A percentile compares a stretch with the other conserved stretches of the same genome.
phyloP scores from a whole-genome alignment of 2,329 filamentous ascomycete species.

The Penicillium capsulatum region DNA sequence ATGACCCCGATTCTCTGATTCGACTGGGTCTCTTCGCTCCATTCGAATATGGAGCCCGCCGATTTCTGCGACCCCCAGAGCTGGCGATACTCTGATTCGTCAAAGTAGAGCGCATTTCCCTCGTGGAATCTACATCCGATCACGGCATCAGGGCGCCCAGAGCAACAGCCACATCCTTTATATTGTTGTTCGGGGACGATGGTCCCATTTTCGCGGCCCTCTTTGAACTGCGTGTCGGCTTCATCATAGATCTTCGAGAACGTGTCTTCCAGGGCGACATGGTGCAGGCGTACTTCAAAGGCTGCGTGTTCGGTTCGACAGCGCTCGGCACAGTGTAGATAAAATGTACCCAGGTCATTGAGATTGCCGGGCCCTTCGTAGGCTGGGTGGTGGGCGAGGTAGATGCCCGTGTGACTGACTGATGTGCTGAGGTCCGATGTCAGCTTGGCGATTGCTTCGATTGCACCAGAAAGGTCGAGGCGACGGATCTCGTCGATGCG shows the following conservation, averaged over 20 bases:
- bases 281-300: conserved; percentile 15
- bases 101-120: conserved; percentile 15
- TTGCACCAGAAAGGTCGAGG: conserved; percentile 8
- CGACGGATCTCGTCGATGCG: conserved; percentile 12
- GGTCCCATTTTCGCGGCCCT: conserved; percentile 6
- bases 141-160: conserved; percentile 15
- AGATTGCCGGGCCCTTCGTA: conserved; percentile 14
- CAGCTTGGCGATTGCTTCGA: conserved; percentile 12
- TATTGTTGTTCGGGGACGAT: conserved; percentile 3
- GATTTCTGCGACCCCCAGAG: conserved; percentile 14
- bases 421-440: conserved; percentile 11
- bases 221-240: not conserved
- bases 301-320: conserved; percentile 18
- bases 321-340: conserved; percentile 6
- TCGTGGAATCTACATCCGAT: conserved; percentile 13
- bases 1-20: not conserved
- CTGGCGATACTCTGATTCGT: conserved; percentile 12
- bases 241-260: conserved; percentile 15
- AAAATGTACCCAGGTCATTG: conserved; percentile 14
- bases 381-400: conserved; percentile 11
- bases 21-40: not conserved
- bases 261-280: conserved; percentile 10
- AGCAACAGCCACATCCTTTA: conserved; percentile 18
- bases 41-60: not conserved
- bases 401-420: conserved; percentile 4